These are phyloP conservation scores for Entomophthora muscae DNA, from an alignment of 371 early-diverging fungal species.

Conservation along the genomic window DNA sequence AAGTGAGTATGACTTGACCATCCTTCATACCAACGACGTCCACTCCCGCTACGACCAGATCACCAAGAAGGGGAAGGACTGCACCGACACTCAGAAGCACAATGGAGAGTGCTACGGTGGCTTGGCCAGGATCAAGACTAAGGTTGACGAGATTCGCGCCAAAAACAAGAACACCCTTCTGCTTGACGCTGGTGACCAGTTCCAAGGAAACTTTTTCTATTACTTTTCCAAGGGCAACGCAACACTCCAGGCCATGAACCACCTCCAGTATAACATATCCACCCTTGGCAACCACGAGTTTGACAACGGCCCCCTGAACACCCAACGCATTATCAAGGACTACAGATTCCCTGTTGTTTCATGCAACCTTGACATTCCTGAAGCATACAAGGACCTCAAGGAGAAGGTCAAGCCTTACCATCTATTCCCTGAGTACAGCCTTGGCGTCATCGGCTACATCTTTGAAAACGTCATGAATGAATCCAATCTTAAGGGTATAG, in stretches of 20 bases:
- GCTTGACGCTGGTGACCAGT: conserved; percentile 47
- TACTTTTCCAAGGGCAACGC: conserved; percentile 26
- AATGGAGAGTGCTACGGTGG: conserved; percentile 32
- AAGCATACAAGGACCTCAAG: conserved; percentile 21
- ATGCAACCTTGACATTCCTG: conserved; percentile 33
- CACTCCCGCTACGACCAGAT: conserved; percentile 30
- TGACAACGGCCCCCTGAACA: no score
- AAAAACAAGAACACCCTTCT: conserved; percentile 19
- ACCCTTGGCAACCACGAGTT: no score
- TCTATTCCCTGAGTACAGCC: conserved; percentile 32
- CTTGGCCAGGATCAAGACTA: conserved; percentile 30
- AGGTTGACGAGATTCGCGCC: conserved; percentile 26
- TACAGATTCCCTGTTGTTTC: conserved; percentile 41
- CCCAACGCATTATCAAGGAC: conserved; percentile 24
- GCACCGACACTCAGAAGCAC: conserved; percentile 19
- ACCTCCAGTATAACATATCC: conserved; percentile 28
- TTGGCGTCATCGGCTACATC: conserved; percentile 47
- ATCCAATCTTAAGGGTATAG: conserved; percentile 23
- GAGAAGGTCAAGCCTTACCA: conserved; percentile 38
- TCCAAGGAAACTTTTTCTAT: conserved; percentile 37
- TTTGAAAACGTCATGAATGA: conserved; percentile 35
- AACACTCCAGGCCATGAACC: conserved; percentile 31
- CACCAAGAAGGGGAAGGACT: conserved; percentile 29
- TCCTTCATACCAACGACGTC: no score
- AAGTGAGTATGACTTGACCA: no score